Base-by-base conservation (phyloP, 148 eudicot species). In the Gaultheria prostrata region DNA sequence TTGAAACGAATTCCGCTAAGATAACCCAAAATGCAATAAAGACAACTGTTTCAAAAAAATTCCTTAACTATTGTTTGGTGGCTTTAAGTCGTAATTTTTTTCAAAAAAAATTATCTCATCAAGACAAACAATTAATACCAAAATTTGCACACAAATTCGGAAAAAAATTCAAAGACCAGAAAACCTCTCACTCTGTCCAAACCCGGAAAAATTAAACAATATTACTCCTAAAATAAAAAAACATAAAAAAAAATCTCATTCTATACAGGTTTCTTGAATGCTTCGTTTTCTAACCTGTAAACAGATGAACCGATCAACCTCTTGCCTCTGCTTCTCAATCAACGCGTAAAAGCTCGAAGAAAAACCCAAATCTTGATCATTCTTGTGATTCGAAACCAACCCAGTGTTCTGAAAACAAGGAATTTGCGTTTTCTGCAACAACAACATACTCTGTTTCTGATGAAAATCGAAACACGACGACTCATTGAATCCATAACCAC, bases 281-380 rank as follows among this genome's bases (percentile, higher is more conserved):
- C 61, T 48, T 8, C 26, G 57, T 80, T 80, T 45, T 45, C 83
- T 78, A 75, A 95, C 98, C 97, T 95, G 97, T 82, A 90, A 76
- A 70, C 53, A 81, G n/a, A 95, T 63, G 33, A 85, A 90, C 83
- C 82, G 88, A 53, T 95, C 95, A 65, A 89, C 86, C 83, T 92
- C 93, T 6, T 82, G 84, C 48, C 89, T 84, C 70, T 93, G 93
- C 67, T 88, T 91, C 74, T 92, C 90, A 61, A 89, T 35, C 28
- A 86, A 90, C 35, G 85, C 76, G 12, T 83, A 77, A 5, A 92
- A 18, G 45, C 61, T 50, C 8, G 56, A 72, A 76, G 90, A 87
- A 48, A 87, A 77, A 53, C 46, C 79, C 85, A 84, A 48, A 4
- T 87, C 74, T 35, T 32, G 75, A 20, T 51, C 57, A 39, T 48